Evolutionary conservation across 768 basidiomycete species (phyloP), one percentile per base, ranked within the genome.

Genomic region (Tephrocybe sp.): DNA sequence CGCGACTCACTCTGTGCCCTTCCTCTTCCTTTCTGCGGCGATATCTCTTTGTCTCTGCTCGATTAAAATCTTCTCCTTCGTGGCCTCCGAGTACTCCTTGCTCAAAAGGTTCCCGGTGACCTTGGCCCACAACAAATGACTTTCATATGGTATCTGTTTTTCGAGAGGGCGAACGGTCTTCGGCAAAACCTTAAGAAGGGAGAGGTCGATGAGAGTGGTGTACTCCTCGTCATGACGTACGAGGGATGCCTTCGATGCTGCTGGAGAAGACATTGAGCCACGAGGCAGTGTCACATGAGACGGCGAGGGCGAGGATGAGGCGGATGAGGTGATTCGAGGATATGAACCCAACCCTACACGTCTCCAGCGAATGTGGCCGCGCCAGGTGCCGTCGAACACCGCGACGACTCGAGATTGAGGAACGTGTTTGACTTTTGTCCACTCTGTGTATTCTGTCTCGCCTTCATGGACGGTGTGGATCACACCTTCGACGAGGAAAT

Each of bases 11-110:
- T 80, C 76, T 24, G 80, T 65, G 15, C 87, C 90, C 49, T 82
- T 87, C 65, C 76, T 79, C 75, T 91, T 94, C 69, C 92, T 76
- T 65, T 92, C 90, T 10, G 86, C 88, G 5, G 93, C 90, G 25
- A 83, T 79, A 52, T 97, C 94, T 43, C 97, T 73, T 74, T 98
- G 97, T 62, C 65, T 80, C 77, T 98, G 95, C 70, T 99, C 97
- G 48, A 99, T 95, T 4, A 68, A 67, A 45, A 93, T 80, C 76
- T 99, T 99, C 72, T 88, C 81, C 73, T 78, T 88, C 49, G 92
- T 97, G 45, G 97, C 97, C 34, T 94, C 91, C 19, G 80, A 77
- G 68, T 80, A 99, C 62, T 94, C 89, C 78, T 97, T 98, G 62
- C 71, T 78, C 37, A 89, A 42, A 49, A 98, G 68, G 50, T 78